These are phyloP conservation scores for Penicillium canescens DNA, from an alignment of 495 filamentous ascomycete genomes.

Conservation along the genomic window DNA sequence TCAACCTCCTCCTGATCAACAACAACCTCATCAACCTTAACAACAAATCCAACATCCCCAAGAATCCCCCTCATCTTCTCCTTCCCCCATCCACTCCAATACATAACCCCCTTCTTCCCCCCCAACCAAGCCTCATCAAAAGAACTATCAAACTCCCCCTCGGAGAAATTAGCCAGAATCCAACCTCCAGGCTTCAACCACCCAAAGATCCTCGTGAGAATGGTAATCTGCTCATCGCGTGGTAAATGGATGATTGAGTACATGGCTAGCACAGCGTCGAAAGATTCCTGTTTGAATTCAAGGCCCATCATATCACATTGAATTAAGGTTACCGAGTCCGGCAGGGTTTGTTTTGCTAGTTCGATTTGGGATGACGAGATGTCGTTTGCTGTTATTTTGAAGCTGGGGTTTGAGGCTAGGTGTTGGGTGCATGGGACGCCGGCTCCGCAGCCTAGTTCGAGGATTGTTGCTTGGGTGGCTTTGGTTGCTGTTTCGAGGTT, in stretches of 20 bases:
- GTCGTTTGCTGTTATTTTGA: conserved; percentile 39
- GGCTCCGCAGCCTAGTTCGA: conserved; percentile 45
- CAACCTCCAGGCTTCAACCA: conserved; percentile 45
- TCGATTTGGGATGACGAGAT: conserved; percentile 36
- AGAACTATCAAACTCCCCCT: conserved; percentile 15
- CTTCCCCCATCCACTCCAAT: conserved; percentile 44
- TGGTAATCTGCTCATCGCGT: conserved; percentile 33
- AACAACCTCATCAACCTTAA: conserved; percentile 22
- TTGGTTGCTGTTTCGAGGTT: conserved; percentile 6
- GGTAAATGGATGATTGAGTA: conserved; percentile 49
- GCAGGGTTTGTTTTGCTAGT: conserved; percentile 26
- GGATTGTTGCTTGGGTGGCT: conserved; percentile 12
- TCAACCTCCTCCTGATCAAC: conserved; percentile 17
- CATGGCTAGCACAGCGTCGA: conserved; percentile 43
- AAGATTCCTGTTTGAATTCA: conserved; percentile 21
- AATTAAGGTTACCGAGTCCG: conserved; percentile 19
- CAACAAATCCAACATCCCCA: conserved; percentile 17
- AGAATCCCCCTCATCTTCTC: conserved; percentile 22
- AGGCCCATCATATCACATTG: conserved; percentile 45
- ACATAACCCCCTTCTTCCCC: conserved; percentile 27
- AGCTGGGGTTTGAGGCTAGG: conserved; percentile 12
- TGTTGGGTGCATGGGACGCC: conserved; percentile 36
- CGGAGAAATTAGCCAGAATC: conserved; percentile 41
- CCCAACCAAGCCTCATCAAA: conserved; percentile 28
- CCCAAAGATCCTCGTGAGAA: conserved; percentile 29